These are phyloP conservation scores for Gryganskiella cystojenkinii DNA, from an alignment of 192 early-diverging fungal species.

Conservation along the genomic window DNA sequence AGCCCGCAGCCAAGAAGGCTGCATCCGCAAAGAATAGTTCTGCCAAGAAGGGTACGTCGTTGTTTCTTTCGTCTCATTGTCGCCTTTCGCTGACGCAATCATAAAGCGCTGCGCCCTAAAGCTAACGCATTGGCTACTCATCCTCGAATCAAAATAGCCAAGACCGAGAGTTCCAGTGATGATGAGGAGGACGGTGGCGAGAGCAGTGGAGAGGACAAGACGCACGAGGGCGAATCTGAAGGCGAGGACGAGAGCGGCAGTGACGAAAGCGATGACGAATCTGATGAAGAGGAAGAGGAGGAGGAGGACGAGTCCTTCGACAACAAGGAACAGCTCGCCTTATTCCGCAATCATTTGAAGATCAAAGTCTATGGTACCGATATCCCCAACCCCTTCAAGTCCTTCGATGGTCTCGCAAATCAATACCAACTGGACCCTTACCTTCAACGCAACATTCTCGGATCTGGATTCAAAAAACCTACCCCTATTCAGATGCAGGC, in stretches of 20 bases:
- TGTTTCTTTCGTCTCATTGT: neutral
- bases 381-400: conserved; percentile 84
- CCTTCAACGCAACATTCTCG: conserved; percentile 78
- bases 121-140: neutral
- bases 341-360: conserved; percentile 79
- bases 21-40: neutral
- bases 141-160: neutral
- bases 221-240: conserved; percentile 40
- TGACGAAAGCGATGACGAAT: conserved; percentile 18
- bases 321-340: conserved; percentile 54
- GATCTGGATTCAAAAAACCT: conserved; percentile 76
- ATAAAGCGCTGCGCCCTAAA: too few relatives aligned
- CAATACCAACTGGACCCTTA: conserved; percentile 77
- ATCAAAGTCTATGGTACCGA: conserved; percentile 91
- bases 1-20: conserved; percentile 24
- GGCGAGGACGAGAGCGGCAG: conserved; percentile 10
- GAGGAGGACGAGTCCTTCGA: conserved; percentile 13
- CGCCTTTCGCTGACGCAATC: neutral
- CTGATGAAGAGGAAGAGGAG: conserved; percentile 35
- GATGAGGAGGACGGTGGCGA: conserved; percentile 34
- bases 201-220: conserved; percentile 32
- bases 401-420: conserved; percentile 81
- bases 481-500: conserved; percentile 97
- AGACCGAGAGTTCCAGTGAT: conserved; percentile 21
- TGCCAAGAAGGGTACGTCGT: conserved; percentile 17